These are phyloP conservation scores for Microthlaspi erraticum DNA, from an alignment of 345 rosid species.

Conservation along the genomic window DNA sequence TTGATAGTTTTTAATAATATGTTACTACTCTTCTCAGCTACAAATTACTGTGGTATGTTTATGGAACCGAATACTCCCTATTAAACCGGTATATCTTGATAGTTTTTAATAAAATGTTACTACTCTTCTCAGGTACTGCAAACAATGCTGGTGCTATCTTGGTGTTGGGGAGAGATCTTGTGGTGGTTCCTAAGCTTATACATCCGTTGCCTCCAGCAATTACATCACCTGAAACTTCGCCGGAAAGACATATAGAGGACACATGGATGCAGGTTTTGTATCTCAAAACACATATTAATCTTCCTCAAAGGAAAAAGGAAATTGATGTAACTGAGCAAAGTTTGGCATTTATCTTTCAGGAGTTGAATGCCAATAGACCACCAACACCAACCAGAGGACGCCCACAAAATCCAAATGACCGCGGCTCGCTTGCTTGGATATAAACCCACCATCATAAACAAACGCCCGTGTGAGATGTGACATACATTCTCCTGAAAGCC, in stretches of 20 bases:
- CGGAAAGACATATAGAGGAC: constrained; percentile 86
- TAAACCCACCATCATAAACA: constrained; percentile 42
- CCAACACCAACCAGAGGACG: constrained; percentile 62
- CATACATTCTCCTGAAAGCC: constrained; percentile 45
- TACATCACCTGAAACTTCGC: constrained; percentile 81
- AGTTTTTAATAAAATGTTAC: not conserved
- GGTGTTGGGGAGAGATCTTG: constrained; percentile 97
- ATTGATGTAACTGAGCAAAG: too few relatives aligned
- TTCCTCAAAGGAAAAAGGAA: not conserved
- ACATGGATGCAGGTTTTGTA: constrained; percentile 97
- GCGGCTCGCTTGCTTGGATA: constrained; percentile 93
- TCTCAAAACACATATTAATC: not conserved
- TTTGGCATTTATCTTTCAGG: too few relatives aligned
- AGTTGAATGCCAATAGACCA: too few relatives aligned
- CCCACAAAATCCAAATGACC: constrained; percentile 78
- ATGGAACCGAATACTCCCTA: not conserved
- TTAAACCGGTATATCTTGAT: not conserved
- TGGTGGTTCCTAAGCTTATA: constrained; percentile 93
- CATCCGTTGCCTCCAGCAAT: constrained; percentile 98
- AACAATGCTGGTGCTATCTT: constrained; percentile 98
- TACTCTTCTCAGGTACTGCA: constrained; percentile 73
- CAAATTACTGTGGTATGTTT: constrained; percentile 57
- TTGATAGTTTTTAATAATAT: not conserved
- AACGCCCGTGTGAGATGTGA: constrained; percentile 17
- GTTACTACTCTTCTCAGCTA: constrained; percentile 41